Evolutionary conservation across 495 filamentous ascomycete species (phyloP), one percentile per base, ranked within the genome.

Genomic region (Clavariopsis aquatica): DNA sequence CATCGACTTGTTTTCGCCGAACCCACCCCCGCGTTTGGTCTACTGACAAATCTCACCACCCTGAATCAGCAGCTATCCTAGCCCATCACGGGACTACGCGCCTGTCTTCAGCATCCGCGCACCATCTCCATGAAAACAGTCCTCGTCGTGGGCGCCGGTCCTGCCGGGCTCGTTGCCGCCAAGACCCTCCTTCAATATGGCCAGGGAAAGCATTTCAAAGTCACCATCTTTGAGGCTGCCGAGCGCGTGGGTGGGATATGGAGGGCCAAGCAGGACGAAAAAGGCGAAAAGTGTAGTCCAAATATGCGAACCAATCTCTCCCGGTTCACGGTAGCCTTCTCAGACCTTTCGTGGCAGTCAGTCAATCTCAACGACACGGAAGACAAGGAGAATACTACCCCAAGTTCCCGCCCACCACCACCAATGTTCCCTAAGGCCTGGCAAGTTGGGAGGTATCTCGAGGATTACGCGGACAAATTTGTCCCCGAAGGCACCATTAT

Each of bases 271-370:
- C 76, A 65, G 34, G 73, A 74, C 8, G 80, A 83, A 27, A 34
- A 36, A 6, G 73, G 65, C 31, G 82, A 83, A 1, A 67, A 67
- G 31, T 64, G 64, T 34, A 81, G 87, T 61, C 86, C 87, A 2
- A 75, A 78, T 31, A 93, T 94, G 88, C 79, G 81, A 7, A 88
- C 89, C 1, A 96, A 96, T 75, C 83, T 91, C 56, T 91, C 87
- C 74, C 83, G 83, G 22, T 90, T 89, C 75, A 89, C 88, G 0
- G 88, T 93, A 41, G 80, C 84, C 43, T 94, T 96, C 72, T 89
- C 89, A 12, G 92, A 95, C 73, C 72, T 92, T 5, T 81, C 87
- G 17, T 93, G 90, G 89, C 76, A 79, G 20, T 76, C 76, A 7
- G 80, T 79, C 0, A 31, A 80, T 46, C 49, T 70, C 19, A 5